Evolutionary conservation across 768 basidiomycete species (phyloP), one percentile per base, ranked within the genome.

Genomic region (Peribolospora kevripleyi): DNA sequence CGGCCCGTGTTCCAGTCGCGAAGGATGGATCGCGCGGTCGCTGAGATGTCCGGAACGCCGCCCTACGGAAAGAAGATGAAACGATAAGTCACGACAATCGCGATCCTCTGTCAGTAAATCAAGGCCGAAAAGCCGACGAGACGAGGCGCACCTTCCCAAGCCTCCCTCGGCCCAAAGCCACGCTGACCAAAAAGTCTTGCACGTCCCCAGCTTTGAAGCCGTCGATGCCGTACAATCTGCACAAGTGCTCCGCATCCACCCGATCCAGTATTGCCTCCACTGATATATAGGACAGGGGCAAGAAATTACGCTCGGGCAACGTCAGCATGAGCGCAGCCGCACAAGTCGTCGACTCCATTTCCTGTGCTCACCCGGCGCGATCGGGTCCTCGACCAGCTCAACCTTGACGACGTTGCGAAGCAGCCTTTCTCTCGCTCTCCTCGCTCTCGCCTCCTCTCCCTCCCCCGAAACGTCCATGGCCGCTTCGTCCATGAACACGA

Each of bases 1-100:
- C 62, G 60, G 38, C 93, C 87, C 55, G 84, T 78, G 62, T 95
- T 95, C 90, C 91, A 98, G 65, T 98, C 88, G 51, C 72, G 76
- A 1, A 95, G 67, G 36, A 95, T 74, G 10, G 81, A 77, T 41
- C 84, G 79, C 0, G 90, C 86, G 0, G 86, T 76, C 5, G 81
- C 72, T 47, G 80, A 76, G 41, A 90, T 66, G 66, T 95, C 87
- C 2, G 91, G 90, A 0, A 86, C 81, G 50, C 91, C 91, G 40
- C 88, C 88, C 82, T 84, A 59, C 3, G 25, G 11, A 14, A 49
- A 50, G 39, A 43, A 36, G 7, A 42, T 53, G 8, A 49, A 42
- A 25, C 25, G 25, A 25, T 25, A 25, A 25, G 25, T 25, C 25
- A 25, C 25, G 25, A 25, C 25, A 25, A 25, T 25, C 25, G 25